phyloP scores from a whole-genome alignment of 805 yeast genomes.

The Kodamaea hsintzibuensis region DNA sequence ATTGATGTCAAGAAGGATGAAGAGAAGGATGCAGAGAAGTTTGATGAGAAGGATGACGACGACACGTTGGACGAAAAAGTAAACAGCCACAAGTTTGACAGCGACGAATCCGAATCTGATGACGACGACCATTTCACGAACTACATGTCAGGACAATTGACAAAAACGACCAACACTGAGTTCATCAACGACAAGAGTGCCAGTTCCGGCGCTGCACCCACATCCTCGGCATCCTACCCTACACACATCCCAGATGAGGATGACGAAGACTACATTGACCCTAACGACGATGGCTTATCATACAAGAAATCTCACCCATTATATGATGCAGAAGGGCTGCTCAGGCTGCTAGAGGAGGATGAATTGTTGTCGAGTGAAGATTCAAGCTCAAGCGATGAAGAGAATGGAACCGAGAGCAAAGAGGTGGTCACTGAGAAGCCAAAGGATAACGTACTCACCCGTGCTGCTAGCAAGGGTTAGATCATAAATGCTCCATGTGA shows the following conservation, averaged over 20 bases:
- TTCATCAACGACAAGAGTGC: constrained; percentile 1
- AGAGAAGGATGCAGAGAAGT: not conserved
- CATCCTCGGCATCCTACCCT: not conserved
- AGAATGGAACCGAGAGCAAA: constrained; percentile 10
- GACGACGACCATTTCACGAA: constrained; percentile 62
- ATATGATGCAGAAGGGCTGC: constrained; percentile 44
- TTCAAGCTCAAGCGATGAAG: constrained; percentile 28
- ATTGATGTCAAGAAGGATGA: constrained; percentile 17
- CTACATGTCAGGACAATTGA: constrained; percentile 75
- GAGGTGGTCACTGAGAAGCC: constrained; percentile 10
- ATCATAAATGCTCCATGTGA: not conserved
- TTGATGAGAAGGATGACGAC: not conserved
- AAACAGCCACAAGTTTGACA: constrained; percentile 16
- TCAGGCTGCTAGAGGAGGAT: constrained; percentile 14
- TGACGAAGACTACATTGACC: constrained; percentile 72
- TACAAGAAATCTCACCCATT: constrained; percentile 65
- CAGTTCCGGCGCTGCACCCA: not conserved
- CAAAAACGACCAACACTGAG: constrained; percentile 46
- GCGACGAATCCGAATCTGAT: constrained; percentile 40
- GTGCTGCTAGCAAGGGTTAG: constrained; percentile 44
- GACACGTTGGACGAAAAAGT: not conserved
- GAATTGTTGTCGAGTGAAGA: constrained; percentile 32
- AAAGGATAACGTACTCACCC: constrained; percentile 32
- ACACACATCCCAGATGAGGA: constrained; percentile 17
- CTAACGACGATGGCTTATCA: constrained; percentile 79